Conservation (phyloP, 1,139 yeast species). For the Hyphopichia fennica region DNA sequence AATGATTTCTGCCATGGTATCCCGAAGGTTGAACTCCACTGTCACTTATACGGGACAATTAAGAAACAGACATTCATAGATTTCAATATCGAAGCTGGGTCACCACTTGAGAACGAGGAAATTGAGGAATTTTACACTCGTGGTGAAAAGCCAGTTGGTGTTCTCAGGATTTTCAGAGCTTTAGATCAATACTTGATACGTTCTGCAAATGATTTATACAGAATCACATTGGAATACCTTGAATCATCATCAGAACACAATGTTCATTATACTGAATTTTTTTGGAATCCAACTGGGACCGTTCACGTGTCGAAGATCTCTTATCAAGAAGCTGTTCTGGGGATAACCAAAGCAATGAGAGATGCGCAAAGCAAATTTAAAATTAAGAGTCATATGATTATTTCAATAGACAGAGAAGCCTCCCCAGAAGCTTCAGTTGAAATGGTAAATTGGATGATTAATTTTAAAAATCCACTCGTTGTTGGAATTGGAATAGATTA, state of each 20-base stretch:
- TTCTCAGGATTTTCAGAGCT: slow-evolving; percentile 19
- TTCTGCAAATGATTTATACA: slow-evolving; percentile 15
- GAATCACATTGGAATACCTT: slow-evolving; percentile 18
- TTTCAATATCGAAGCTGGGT: slow-evolving; percentile 16
- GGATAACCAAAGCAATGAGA: slow-evolving; percentile 18
- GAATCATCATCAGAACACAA: slow-evolving; percentile 16
- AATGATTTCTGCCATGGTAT: slow-evolving; percentile 17
- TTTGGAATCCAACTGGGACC: slow-evolving; percentile 27
- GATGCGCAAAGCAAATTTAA: slow-evolving; percentile 14
- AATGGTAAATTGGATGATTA: slow-evolving; percentile 12
- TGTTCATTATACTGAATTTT: slow-evolving; percentile 19
- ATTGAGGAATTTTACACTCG: slow-evolving; percentile 19
- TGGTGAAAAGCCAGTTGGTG: slow-evolving; percentile 25
- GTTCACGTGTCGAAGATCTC: slow-evolving; percentile 18
- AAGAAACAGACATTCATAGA: slow-evolving; percentile 15
- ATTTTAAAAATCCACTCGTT: slow-evolving; percentile 13
- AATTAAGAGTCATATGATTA: slow-evolving; percentile 15
- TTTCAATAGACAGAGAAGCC: slow-evolving; percentile 21
- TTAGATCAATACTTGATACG: slow-evolving; percentile 17
- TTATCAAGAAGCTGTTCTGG: slow-evolving; percentile 16
- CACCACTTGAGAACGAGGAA: slow-evolving; percentile 14
- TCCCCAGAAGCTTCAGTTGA: slow-evolving; percentile 16
- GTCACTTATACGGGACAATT: slow-evolving; percentile 23
- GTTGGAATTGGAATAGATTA: slow-evolving; percentile 26
- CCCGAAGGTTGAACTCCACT: slow-evolving; percentile 24